A percentile compares a stretch with the other conserved stretches of the same genome.
phyloP scores from a whole-genome alignment of 352 stramenopile species.

The Phytopythium litorale region DNA sequence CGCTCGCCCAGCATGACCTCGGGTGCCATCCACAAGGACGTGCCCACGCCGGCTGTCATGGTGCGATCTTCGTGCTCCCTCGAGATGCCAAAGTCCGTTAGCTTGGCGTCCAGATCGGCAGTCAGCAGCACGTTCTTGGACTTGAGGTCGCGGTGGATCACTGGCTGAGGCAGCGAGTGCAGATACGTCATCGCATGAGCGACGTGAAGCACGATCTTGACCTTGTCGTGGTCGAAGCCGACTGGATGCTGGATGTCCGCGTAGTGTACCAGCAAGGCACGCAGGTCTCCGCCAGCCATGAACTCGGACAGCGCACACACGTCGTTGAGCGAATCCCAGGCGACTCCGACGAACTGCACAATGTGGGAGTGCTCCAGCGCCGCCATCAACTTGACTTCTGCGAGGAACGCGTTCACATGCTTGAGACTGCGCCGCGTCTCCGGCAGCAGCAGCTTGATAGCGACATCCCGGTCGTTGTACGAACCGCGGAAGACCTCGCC shows the following conservation, averaged over 20 bases:
- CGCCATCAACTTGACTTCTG: conserved; percentile 19
- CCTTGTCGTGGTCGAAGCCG: conserved; percentile 31
- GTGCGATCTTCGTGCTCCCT: conserved; percentile 21
- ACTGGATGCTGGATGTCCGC: conserved; percentile 12
- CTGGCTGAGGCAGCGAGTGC: conserved; percentile 26
- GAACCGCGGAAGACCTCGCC: no score
- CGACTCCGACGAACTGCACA: conserved; percentile 21
- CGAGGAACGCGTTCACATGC: conserved; percentile 13
- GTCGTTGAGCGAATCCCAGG: conserved; percentile 23
- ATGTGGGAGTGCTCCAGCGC: conserved; percentile 16
- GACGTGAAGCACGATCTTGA: conserved; percentile 32
- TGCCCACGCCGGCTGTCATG: conserved; percentile 33
- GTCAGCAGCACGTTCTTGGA: conserved; percentile 48
- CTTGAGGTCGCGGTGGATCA: conserved; percentile 51
- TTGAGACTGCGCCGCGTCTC: conserved; percentile 10
- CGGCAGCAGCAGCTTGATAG: conserved; percentile 17
- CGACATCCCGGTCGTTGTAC: conserved; percentile 8
- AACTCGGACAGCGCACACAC: conserved; percentile 23
- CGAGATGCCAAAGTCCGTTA: conserved; percentile 40
- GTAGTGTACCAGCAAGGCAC: conserved; percentile 22
- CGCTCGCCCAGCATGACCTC: conserved; percentile 34
- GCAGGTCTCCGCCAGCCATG: conserved; percentile 18
- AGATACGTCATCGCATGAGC: conserved; percentile 36
- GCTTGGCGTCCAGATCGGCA: conserved; percentile 29
- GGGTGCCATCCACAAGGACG: conserved; percentile 30